Percentiles rank a stretch among this genome's conserved stretches.
phyloP scores from a whole-genome alignment of 805 yeast genomes.

The Saccharomycopsis sp. region DNA sequence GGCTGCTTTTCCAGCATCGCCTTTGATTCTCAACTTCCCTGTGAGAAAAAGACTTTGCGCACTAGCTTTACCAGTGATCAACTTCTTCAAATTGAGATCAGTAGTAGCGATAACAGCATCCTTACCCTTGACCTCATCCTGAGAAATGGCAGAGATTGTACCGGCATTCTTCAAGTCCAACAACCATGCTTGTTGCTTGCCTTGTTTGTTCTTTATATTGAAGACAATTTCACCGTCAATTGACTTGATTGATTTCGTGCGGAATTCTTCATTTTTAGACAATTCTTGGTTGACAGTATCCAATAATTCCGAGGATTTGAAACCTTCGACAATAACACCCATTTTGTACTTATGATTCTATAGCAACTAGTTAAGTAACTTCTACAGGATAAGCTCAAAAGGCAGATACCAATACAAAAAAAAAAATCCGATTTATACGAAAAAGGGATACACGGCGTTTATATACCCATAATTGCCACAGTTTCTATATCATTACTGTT shows the following conservation, averaged over 20 bases:
- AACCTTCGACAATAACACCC: conserved; percentile 11
- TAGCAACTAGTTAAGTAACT: not conserved
- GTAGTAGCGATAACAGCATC: conserved; percentile 61
- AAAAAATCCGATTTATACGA: not conserved
- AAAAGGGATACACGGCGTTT: not conserved
- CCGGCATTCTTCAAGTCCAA: conserved; percentile 64
- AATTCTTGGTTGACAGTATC: conserved; percentile 12
- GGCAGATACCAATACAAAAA: not conserved
- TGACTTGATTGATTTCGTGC: conserved; percentile 20
- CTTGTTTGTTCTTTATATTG: conserved; percentile 57
- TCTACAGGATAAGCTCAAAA: not conserved
- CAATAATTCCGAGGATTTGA: conserved; percentile 14
- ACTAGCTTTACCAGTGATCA: conserved; percentile 72
- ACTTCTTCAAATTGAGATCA: conserved; percentile 64
- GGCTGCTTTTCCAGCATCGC: conserved; percentile 87
- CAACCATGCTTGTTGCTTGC: conserved; percentile 55
- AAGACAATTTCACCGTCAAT: conserved; percentile 61
- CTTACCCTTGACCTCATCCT: conserved; percentile 41
- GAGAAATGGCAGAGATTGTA: conserved; percentile 32
- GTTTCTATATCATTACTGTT: not conserved
- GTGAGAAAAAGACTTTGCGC: conserved; percentile 80
- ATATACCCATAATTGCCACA: not conserved
- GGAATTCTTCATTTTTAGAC: conserved; percentile 4
- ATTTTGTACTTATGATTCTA: not conserved
- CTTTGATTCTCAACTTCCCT: conserved; percentile 82